Evolutionary conservation across 805 yeast genomes (phyloP), one percentile per base, ranked within the genome.

Genomic region (Hanseniaspora jakobsenii): DNA sequence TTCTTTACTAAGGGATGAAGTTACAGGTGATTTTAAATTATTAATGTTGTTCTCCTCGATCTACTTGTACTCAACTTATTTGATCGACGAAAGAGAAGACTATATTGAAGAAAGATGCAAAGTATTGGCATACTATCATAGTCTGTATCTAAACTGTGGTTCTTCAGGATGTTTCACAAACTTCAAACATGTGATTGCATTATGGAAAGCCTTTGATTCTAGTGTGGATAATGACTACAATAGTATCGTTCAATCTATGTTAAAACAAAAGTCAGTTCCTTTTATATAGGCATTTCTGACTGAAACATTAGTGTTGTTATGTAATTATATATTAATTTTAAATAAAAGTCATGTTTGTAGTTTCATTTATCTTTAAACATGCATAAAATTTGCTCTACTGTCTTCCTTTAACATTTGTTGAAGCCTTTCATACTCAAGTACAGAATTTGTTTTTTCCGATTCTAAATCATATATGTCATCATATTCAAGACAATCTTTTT

Each of bases 371-470:
- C n/a, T n/a, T 24, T 24, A 24, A 24, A 24, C 6, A 24, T 24
- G n/a, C n/a, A 41, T 19, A 24, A 19, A 42, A 10, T 64, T 59
- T 14, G 57, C 47, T 49, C 64, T 61, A 16, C 61, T 52, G 38
- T 62, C 61, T 42, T 70, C 73, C 48, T 61, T 66, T 44, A 60
- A 58, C 36, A 62, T 62, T 22, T 63, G 56, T 53, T 60, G 56
- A 36, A 64, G 56, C 39, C 72, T 55, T 51, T 66, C 62, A 38
- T 57, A 55, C 38, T 67, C 67, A 48, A 55, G 52, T 45, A 56
- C 59, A 34, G 57, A 41, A 41, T 59, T 64, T 13, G 14, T 35
- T 30, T 42, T 55, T 46, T 63, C 64, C 16, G 48, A 53, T 37
- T 57, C 55, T 26, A 62, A 39, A 35, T 50, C 52, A 38, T 55